Percentiles rank a stretch among this genome's conserved stretches.
Conservation (phyloP, 768 basidiomycete genomes). For the Myochromella boudieri region DNA sequence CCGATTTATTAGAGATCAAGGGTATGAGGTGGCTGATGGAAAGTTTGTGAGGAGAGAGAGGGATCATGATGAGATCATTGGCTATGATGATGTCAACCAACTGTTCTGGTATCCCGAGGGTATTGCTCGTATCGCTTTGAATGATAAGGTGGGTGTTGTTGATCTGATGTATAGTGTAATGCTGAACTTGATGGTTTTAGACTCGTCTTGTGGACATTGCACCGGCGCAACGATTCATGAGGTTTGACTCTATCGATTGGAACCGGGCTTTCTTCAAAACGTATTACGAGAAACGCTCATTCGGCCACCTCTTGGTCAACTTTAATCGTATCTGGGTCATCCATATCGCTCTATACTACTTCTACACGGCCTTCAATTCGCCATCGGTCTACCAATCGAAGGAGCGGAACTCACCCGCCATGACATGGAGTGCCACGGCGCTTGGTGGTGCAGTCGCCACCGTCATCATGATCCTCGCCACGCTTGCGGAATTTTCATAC, state of each 20-base stretch:
- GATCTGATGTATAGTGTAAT: conserved; percentile 1
- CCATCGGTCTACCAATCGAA: conserved; percentile 75
- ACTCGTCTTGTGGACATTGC: conserved; percentile 89
- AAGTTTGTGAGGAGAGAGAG: conserved; percentile 91
- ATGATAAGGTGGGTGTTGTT: conserved; percentile 68
- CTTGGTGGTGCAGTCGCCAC: conserved; percentile 97
- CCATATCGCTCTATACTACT: conserved; percentile 93
- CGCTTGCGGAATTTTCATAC: conserved; percentile 93
- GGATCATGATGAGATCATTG: conserved; percentile 94
- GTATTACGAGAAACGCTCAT: conserved; percentile 95
- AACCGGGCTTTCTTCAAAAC: conserved; percentile 97
- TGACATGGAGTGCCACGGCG: conserved; percentile 92
- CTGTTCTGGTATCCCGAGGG: conserved; percentile 99
- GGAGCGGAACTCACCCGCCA: conserved; percentile 61
- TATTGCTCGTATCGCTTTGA: conserved; percentile 85
- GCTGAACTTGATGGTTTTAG: conserved; percentile 34
- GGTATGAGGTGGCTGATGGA: conserved; percentile 94
- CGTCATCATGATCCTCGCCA: conserved; percentile 93
- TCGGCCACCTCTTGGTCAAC: conserved; percentile 96
- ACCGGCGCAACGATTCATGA: conserved; percentile 92
- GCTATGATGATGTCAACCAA: conserved; percentile 99
- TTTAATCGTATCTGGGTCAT: conserved; percentile 99
- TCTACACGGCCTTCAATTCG: conserved; percentile 94
- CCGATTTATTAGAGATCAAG: conserved; percentile 95
- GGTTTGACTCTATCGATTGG: conserved; percentile 97